Evolutionary conservation across 345 rosid genomes (phyloP), one percentile per base, ranked within the genome.

Genomic region (Luvunga scandens): DNA sequence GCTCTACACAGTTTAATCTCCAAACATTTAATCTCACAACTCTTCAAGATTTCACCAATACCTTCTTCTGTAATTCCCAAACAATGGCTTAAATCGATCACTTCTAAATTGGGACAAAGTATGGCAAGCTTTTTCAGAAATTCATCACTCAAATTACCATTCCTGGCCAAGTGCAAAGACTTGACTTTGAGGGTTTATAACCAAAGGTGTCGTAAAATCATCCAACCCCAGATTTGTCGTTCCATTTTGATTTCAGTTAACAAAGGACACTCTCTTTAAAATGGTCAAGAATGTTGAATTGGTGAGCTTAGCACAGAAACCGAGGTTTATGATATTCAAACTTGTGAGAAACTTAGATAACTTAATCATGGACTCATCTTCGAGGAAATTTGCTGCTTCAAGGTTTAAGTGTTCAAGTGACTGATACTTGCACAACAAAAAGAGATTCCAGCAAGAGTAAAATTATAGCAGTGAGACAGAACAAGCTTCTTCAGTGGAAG

Each of bases 331-430:
- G 64, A 56, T 88, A 31, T 80, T 86, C 50, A 93, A 84, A 10
- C 78, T 39, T 6, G 30, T 1, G 42, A 93, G 84, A 64, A 76
- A 89, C 71, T 62, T 73, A 9, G 70, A 53, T 4, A 90, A 78
- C 66, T 80, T 82, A 71, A 77, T 55, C 22, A 91, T 57, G n/a
- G 79, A 78, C 31, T 84, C 78, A 76, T 93, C 98, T 10, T 82
- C 83, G 33, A 95, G 90, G 69, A 90, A 90, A 78, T 75, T 82
- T 12, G 90, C 86, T 65, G 90, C 93, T 79, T 89, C 85, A 75
- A 95, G 89, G 84, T 91, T 83, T 76, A 93, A 86, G 72, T 89
- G 78, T 42, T 76, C 80, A 13, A 93, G 86, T 48, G 75, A 73
- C 76, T 63, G 86, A 69, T 82, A 87, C 77, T 86, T 83, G 24